These are phyloP conservation scores for Cornus suecica DNA, from an alignment of 148 eudicot genomes.

Conservation along the genomic window DNA sequence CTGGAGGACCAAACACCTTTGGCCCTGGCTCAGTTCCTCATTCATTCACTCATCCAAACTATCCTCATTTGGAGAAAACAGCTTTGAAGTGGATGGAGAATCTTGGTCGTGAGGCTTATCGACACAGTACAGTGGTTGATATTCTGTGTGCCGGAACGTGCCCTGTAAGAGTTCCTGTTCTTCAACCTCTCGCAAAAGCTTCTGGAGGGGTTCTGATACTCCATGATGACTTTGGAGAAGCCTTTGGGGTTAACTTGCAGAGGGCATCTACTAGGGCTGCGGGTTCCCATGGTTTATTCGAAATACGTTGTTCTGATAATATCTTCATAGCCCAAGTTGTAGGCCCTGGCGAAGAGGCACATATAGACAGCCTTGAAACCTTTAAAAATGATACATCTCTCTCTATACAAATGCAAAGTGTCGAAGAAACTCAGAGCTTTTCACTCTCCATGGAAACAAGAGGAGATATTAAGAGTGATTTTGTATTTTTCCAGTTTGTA, in stretches of 20 bases:
- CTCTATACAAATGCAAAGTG: slow-evolving; percentile 75
- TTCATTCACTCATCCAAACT: slow-evolving; percentile 80
- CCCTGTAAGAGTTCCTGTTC: slow-evolving; percentile 77
- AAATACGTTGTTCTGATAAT: slow-evolving; percentile 74
- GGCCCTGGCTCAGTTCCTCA: slow-evolving; percentile 97
- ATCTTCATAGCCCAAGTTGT: slow-evolving; percentile 66
- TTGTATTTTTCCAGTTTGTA: slow-evolving; percentile 75
- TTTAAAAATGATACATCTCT: slow-evolving; percentile 73
- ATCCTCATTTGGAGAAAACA: slow-evolving; percentile 78
- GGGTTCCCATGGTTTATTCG: slow-evolving; percentile 84
- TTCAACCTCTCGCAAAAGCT: slow-evolving; percentile 82
- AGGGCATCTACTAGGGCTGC: slow-evolving; percentile 80
- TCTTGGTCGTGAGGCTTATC: slow-evolving; percentile 79
- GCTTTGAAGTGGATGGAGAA: slow-evolving; percentile 90
- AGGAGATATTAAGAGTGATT: slow-evolving; percentile 66
- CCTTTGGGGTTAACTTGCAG: slow-evolving; percentile 94
- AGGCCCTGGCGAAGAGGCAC: slow-evolving; percentile 94
- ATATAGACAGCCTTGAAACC: slow-evolving; percentile 57
- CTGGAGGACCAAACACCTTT: slow-evolving; percentile 82
- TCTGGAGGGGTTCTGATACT: slow-evolving; percentile 85
- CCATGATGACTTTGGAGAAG: slow-evolving; percentile 98
- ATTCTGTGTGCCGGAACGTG: slow-evolving; percentile 91
- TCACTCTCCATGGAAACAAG: slow-evolving; percentile 70
- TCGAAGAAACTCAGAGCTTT: slow-evolving; percentile 91
- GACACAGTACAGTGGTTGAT: slow-evolving; percentile 74